Evolutionary conservation across 805 yeast species (phyloP).

Genomic region (Monosporozyma yasuniensis): DNA sequence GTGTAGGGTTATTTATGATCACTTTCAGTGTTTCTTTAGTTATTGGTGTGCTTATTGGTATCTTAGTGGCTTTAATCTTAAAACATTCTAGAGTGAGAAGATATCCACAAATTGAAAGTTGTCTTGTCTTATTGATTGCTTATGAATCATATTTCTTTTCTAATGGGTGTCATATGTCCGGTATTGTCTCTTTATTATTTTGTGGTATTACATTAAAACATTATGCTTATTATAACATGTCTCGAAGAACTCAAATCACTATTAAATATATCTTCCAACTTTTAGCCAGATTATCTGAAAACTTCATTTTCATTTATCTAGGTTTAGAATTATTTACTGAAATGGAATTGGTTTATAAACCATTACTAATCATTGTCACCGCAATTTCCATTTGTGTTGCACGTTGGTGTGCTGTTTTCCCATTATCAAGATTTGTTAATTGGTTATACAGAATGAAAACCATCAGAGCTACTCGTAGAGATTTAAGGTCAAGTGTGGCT

Average conservation of each 20-base stretch:
- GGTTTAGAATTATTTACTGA: constrained; percentile 94
- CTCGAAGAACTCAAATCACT: constrained; percentile 92
- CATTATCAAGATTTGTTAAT: constrained; percentile 76
- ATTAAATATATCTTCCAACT: constrained; percentile 91
- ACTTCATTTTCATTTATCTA: constrained; percentile 89
- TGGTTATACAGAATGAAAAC: constrained; percentile 60
- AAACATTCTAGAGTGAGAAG: constrained; percentile 90
- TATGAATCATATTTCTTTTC: constrained; percentile 96
- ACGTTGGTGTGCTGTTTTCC: constrained; percentile 96
- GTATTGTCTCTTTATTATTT: constrained; percentile 87
- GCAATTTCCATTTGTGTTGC: constrained; percentile 87
- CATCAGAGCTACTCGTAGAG: constrained; percentile 29
- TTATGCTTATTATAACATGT: constrained; percentile 95
- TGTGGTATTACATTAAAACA: constrained; percentile 96
- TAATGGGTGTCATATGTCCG: constrained; percentile 99
- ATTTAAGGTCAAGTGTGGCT: constrained; percentile 20
- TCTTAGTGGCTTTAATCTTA: constrained; percentile 77
- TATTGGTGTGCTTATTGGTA: constrained; percentile 83
- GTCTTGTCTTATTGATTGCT: constrained; percentile 80
- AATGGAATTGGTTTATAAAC: constrained; percentile 90
- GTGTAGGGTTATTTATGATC: constrained; percentile 86
- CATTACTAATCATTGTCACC: constrained; percentile 82
- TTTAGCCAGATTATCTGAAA: constrained; percentile 90
- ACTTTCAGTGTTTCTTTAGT: constrained; percentile 85
- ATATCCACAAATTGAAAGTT: constrained; percentile 95